Evolutionary conservation across 2,329 filamentous ascomycete species (phyloP).

Genomic region (Aspergillus chevalieri): DNA sequence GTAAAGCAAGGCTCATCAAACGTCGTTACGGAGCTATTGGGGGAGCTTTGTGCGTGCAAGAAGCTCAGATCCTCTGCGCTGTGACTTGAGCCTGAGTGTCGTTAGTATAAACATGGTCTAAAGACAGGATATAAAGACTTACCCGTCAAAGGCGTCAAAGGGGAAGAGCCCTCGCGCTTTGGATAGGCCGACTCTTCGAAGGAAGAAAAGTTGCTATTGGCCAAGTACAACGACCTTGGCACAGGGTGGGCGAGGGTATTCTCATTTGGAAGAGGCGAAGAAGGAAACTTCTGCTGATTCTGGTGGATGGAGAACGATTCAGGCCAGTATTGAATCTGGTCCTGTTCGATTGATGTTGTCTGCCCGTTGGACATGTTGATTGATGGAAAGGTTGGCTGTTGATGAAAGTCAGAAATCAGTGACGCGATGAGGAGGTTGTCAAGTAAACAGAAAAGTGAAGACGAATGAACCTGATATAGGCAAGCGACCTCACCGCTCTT

Average conservation of each 20-base stretch:
- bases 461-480: too few relatives aligned
- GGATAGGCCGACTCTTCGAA: background rate
- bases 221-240: background rate
- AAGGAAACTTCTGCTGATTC: background rate
- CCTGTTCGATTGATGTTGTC: background rate
- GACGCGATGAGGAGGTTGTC: background rate
- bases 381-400: background rate
- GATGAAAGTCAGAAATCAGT: too few relatives aligned
- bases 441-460: too few relatives aligned
- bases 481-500: too few relatives aligned
- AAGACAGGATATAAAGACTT: too few relatives aligned
- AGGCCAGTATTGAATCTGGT: background rate
- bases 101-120: background rate
- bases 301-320: background rate
- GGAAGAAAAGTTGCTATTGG: background rate
- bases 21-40: background rate
- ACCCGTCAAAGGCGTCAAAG: too few relatives aligned
- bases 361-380: conserved; percentile 12
- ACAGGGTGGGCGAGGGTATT: background rate
- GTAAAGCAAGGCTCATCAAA: background rate
- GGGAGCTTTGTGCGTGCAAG: background rate
- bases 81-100: background rate
- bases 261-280: background rate
- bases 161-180: too few relatives aligned
- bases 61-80: background rate